These are phyloP conservation scores for Microcera coccophila DNA, from an alignment of 2,329 filamentous ascomycete species.

Conservation along the genomic window DNA sequence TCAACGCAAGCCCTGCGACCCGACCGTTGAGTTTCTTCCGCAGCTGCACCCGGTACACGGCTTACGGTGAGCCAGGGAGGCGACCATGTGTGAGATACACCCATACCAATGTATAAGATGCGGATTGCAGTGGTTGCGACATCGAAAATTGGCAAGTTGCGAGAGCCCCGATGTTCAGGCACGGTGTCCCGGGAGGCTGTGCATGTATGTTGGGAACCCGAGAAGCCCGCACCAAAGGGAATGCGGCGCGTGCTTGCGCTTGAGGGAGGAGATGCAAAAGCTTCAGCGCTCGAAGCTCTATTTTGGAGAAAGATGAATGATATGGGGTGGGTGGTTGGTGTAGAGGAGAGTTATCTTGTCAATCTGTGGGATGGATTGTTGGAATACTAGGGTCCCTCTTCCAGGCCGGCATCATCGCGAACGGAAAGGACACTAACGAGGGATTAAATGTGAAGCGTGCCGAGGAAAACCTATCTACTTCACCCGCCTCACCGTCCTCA, in stretches of 20 bases:
- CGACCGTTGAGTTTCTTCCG: too few relatives aligned
- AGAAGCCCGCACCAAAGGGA: not conserved
- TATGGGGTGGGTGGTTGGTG: conserved; percentile 1
- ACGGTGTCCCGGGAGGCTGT: conserved; percentile 2
- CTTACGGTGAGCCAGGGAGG: not conserved
- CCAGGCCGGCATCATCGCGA: conserved; percentile 29
- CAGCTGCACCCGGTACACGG: too few relatives aligned
- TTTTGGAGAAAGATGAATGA: not conserved
- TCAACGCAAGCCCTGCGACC: too few relatives aligned
- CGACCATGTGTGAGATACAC: conserved; percentile 1
- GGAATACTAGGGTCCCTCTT: conserved; percentile 41
- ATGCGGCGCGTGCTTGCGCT: not conserved
- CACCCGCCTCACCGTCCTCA: conserved; percentile 54
- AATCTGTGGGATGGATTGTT: conserved; percentile 41
- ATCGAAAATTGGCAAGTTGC: not conserved
- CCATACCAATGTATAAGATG: not conserved
- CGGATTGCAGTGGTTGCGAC: not conserved
- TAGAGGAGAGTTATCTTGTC: conserved; percentile 42
- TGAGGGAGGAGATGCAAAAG: not conserved
- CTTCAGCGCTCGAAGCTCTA: too few relatives aligned
- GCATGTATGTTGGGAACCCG: conserved; percentile 1
- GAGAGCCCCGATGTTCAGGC: not conserved
- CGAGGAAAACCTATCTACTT: conserved; percentile 45
- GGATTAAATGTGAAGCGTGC: conserved; percentile 50
- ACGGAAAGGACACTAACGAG: conserved; percentile 31